These are phyloP conservation scores for Ascoidea asiatica DNA, from an alignment of 805 yeast species.

Conservation along the genomic window DNA sequence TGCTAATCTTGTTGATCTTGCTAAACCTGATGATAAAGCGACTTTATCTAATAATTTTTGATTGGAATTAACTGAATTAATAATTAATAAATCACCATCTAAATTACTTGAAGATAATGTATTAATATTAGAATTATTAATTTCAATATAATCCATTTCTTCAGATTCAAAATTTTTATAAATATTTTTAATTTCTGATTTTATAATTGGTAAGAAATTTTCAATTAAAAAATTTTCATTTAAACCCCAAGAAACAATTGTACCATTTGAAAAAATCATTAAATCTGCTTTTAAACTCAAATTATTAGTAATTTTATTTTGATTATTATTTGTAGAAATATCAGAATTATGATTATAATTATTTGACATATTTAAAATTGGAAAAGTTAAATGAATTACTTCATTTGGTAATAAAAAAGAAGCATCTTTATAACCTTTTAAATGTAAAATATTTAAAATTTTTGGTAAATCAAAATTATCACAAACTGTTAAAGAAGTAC, in stretches of 20 bases:
- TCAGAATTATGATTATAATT: background rate
- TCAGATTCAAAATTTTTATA: slow-evolving; percentile 54
- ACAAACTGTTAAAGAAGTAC: slow-evolving; percentile 60
- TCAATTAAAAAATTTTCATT: slow-evolving; percentile 36
- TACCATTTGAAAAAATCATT: slow-evolving; percentile 62
- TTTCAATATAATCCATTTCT: slow-evolving; percentile 70
- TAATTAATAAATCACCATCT: slow-evolving; percentile 57
- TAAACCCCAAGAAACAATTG: slow-evolving; percentile 76
- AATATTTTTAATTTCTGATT: slow-evolving; percentile 31
- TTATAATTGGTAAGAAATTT: slow-evolving; percentile 38
- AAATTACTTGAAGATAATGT: slow-evolving; percentile 26
- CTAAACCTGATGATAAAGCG: slow-evolving; percentile 79
- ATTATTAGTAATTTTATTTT: too few species aligned
- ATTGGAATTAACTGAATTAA: slow-evolving; percentile 35
- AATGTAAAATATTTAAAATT: slow-evolving; percentile 24
- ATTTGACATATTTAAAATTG: slow-evolving; percentile 19
- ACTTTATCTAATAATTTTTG: slow-evolving; percentile 59
- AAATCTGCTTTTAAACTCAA: slow-evolving; percentile 29
- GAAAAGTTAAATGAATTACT: slow-evolving; percentile 34
- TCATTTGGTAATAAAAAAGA: slow-evolving; percentile 47
- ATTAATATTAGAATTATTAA: slow-evolving; percentile 6
- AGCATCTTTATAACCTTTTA: slow-evolving; percentile 22
- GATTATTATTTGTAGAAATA: background rate
- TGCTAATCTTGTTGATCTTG: slow-evolving; percentile 77
- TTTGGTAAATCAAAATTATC: slow-evolving; percentile 51